Conservation (phyloP, 1,284 basidiomycete genomes). For the Ustilago crameri region DNA sequence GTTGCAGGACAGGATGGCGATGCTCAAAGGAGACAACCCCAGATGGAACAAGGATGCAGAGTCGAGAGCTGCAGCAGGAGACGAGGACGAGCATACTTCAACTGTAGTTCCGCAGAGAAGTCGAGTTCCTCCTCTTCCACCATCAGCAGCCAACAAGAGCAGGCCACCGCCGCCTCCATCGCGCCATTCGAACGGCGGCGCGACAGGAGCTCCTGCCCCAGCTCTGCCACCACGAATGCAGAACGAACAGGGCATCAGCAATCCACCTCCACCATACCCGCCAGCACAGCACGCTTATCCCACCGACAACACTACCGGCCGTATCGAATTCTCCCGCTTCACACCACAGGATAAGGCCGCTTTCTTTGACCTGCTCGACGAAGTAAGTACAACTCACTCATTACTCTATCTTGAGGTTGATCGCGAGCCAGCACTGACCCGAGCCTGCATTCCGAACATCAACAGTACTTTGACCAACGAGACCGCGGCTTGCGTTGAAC, state of each 20-base stretch:
- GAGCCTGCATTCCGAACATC: neutral
- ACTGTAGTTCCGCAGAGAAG: constrained; percentile 37
- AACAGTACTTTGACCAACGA: constrained; percentile 38
- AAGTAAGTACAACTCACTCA: constrained; percentile 35
- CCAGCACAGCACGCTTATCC: constrained; percentile 27
- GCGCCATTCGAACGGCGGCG: constrained; percentile 16
- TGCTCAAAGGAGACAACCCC: constrained; percentile 44
- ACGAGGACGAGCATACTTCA: constrained; percentile 11
- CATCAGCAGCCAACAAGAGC: constrained; percentile 21
- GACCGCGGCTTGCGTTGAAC: constrained; percentile 29
- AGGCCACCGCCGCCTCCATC: constrained; percentile 37
- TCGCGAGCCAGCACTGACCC: no score
- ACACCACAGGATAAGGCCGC: constrained; percentile 55
- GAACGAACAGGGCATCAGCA: constrained; percentile 49
- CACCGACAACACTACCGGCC: constrained; percentile 15
- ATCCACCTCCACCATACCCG: constrained; percentile 52
- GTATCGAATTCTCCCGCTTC: constrained; percentile 59
- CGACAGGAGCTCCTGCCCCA: constrained; percentile 14
- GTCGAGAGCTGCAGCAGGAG: constrained; percentile 9
- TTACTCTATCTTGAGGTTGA: no score
- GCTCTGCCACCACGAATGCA: constrained; percentile 54
- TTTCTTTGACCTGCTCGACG: constrained; percentile 59
- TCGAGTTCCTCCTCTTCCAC: constrained; percentile 27
- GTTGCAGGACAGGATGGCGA: constrained; percentile 46
- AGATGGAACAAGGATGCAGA: constrained; percentile 41